Percentiles rank a stretch among this genome's conserved stretches.
Evolutionary conservation across 345 rosid species (phyloP).

Genomic region (Dipteronia sinensis): DNA sequence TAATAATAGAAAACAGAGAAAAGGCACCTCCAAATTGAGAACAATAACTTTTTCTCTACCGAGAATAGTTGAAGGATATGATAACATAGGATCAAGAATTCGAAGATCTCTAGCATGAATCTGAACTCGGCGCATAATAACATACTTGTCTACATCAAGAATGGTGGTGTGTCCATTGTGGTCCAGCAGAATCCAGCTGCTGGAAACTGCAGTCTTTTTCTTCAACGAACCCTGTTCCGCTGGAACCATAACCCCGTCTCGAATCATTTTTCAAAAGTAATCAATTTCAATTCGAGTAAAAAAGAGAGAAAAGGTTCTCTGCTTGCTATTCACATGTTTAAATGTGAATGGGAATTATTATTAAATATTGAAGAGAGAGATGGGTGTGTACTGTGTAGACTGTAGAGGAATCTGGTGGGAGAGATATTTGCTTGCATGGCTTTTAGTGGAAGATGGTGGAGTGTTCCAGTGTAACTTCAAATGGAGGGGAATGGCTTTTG

Average conservation of each 20-base stretch:
- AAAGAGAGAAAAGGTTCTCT: not conserved
- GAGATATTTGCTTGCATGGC: conserved; percentile 16
- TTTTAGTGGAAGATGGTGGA: conserved; percentile 1
- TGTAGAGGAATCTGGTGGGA: not conserved
- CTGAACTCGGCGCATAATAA: conserved; percentile 55
- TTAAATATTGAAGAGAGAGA: not conserved
- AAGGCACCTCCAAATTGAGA: conserved; percentile 51
- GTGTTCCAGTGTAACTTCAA: conserved; percentile 16
- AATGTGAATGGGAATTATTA: not conserved
- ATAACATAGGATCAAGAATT: conserved; percentile 56
- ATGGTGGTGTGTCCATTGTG: conserved; percentile 32
- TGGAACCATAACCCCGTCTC: conserved; percentile 21
- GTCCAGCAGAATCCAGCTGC: conserved; percentile 51
- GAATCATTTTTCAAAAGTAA: conserved; percentile 3
- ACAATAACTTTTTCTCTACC: conserved; percentile 57
- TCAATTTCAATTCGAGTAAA: not conserved
- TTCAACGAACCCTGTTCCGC: conserved; percentile 31
- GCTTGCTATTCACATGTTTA: not conserved
- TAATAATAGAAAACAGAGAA: not conserved
- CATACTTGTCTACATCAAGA: conserved; percentile 55
- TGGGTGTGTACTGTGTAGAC: too few species aligned
- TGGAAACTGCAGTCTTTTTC: conserved; percentile 44
- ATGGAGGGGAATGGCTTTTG: conserved; percentile 27
- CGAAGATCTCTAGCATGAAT: conserved; percentile 64
- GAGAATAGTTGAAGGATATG: conserved; percentile 51